Evolutionary conservation across 371 early-diverging fungal species (phyloP).

Genomic region (Mortierella sp.): DNA sequence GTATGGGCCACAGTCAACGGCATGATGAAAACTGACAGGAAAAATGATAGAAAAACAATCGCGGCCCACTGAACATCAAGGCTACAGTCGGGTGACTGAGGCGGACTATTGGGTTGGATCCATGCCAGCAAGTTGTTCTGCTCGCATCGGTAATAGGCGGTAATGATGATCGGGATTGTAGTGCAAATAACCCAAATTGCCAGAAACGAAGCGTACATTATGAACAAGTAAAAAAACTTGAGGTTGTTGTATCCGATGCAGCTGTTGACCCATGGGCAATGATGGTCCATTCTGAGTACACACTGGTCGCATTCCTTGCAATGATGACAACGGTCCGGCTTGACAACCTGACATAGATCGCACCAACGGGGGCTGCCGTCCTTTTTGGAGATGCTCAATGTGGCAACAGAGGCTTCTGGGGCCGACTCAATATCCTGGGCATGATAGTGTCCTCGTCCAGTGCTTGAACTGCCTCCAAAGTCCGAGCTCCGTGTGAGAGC

Average conservation of each 20-base stretch:
- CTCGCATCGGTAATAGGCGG: slow-evolving; percentile 29
- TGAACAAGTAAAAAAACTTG: slow-evolving; percentile 87
- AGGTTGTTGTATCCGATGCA: slow-evolving; percentile 89
- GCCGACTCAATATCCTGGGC: not conserved
- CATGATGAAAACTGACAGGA: slow-evolving; percentile 49
- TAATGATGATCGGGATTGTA: slow-evolving; percentile 47
- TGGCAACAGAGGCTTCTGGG: slow-evolving; percentile 43
- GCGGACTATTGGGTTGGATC: not conserved
- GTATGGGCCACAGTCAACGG: slow-evolving; percentile 57
- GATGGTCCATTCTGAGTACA: slow-evolving; percentile 81
- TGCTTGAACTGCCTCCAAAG: not conserved
- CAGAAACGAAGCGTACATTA: slow-evolving; percentile 72
- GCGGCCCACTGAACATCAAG: slow-evolving; percentile 40
- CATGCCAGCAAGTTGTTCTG: not conserved
- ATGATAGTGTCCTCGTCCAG: not conserved
- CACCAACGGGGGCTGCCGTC: slow-evolving; percentile 71
- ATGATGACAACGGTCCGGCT: slow-evolving; percentile 95
- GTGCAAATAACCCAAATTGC: slow-evolving; percentile 70
- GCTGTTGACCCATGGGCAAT: slow-evolving; percentile 79
- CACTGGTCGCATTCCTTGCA: slow-evolving; percentile 92
- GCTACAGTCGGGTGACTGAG: not conserved
- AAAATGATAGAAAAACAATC: slow-evolving; percentile 29
- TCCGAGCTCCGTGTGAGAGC: not conserved
- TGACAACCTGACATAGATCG: slow-evolving; percentile 69
- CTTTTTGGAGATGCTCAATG: slow-evolving; percentile 61